A percentile compares a stretch with the other conserved stretches of the same genome.
phyloP scores from a whole-genome alignment of 345 rosid species.

The Barbarea vulgaris region DNA sequence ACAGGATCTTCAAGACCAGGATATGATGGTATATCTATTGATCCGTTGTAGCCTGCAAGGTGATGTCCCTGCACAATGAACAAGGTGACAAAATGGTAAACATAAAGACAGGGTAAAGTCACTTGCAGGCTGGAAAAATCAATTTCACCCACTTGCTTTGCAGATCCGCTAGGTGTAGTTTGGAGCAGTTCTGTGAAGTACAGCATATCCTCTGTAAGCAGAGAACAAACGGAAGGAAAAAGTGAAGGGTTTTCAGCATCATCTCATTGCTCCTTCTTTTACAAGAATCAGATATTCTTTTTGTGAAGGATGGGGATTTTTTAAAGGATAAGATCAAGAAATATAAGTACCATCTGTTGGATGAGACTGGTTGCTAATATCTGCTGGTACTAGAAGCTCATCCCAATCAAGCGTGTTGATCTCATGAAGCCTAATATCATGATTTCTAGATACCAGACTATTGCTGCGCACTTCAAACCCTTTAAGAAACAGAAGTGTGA shows the following conservation, averaged over 20 bases:
- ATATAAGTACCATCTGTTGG: constrained; percentile 55
- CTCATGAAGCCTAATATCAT: constrained; percentile 82
- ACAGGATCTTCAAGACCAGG: constrained; percentile 32
- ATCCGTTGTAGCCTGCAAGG: constrained; percentile 31
- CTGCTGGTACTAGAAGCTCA: constrained; percentile 69
- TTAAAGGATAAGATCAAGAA: background rate
- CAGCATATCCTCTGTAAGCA: constrained; percentile 53
- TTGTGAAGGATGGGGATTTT: background rate
- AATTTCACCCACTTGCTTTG: constrained; percentile 54
- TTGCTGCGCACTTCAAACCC: constrained; percentile 56
- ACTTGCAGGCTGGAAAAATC: background rate
- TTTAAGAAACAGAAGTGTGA: constrained; percentile 25
- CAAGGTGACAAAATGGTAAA: constrained; percentile 18
- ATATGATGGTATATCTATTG: constrained; percentile 24
- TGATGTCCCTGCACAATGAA: constrained; percentile 34
- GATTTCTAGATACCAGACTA: constrained; percentile 50
- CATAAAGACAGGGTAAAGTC: constrained; percentile 17
- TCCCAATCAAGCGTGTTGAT: constrained; percentile 98
- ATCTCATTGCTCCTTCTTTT: background rate
- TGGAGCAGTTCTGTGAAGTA: constrained; percentile 53
- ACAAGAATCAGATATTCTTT: background rate
- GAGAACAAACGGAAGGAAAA: constrained; percentile 16
- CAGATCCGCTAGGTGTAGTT: constrained; percentile 39
- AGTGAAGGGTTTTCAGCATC: constrained; percentile 14
- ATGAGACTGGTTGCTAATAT: constrained; percentile 42